Percentiles rank a stretch among this genome's conserved stretches.
phyloP scores from a whole-genome alignment of 169 alveolate genomes.

The Plasmodium cynomolgi region DNA sequence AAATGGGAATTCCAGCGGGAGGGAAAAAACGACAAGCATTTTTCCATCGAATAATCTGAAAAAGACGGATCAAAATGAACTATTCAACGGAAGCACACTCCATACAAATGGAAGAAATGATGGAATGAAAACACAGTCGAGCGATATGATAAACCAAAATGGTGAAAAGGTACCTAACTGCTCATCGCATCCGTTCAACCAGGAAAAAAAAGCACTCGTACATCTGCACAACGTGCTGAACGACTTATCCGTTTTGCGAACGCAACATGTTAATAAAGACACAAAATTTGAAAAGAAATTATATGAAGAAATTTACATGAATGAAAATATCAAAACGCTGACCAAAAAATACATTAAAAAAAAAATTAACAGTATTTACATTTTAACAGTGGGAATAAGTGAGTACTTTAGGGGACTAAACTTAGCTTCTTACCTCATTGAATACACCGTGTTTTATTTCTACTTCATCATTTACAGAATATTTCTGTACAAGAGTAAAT shows the following conservation, averaged over 20 bases:
- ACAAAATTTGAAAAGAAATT: constrained; percentile 49
- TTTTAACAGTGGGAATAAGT: constrained; percentile 73
- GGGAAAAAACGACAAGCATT: background rate
- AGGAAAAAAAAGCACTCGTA: background rate
- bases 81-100: background rate
- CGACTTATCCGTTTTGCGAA: constrained; percentile 32
- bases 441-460: constrained; percentile 56
- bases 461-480: constrained; percentile 64
- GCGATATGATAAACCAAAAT: background rate
- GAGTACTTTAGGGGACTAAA: constrained; percentile 71
- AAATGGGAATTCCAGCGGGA: constrained; percentile 3
- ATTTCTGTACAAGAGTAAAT: constrained; percentile 36
- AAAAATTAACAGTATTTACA: constrained; percentile 61
- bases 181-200: background rate
- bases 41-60: background rate
- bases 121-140: background rate
- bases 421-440: constrained; percentile 73
- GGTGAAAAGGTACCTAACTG: background rate
- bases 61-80: background rate
- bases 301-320: constrained; percentile 73
- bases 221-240: background rate
- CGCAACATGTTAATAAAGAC: constrained; percentile 22
- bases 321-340: constrained; percentile 35
- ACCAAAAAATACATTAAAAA: constrained; percentile 61
- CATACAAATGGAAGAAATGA: background rate